phyloP scores from a whole-genome alignment of 371 early-diverging fungal genomes.

The Umbelopsis sp. region DNA sequence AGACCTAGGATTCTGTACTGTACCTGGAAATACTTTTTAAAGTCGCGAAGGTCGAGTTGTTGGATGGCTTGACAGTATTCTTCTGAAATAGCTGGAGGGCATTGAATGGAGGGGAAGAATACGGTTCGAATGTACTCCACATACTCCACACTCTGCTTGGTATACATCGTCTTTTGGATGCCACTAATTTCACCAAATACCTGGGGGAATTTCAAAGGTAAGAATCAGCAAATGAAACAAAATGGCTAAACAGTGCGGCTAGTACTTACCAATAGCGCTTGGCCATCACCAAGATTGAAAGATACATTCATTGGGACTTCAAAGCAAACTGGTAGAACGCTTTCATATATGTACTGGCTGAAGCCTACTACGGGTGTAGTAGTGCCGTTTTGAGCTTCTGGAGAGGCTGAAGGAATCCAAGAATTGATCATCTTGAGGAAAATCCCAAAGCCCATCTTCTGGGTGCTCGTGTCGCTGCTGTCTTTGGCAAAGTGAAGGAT shows the following conservation, averaged over 20 bases:
- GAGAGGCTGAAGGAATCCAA: slow-evolving; percentile 66
- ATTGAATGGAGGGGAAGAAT: slow-evolving; percentile 72
- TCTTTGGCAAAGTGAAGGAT: slow-evolving; percentile 81
- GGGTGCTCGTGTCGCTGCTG: slow-evolving; percentile 68
- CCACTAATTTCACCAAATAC: slow-evolving; percentile 82
- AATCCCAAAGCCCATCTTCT: slow-evolving; percentile 85
- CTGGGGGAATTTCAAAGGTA: slow-evolving; percentile 24
- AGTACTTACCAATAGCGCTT: slow-evolving; percentile 65
- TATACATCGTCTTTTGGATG: slow-evolving; percentile 71
- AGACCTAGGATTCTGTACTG: background rate
- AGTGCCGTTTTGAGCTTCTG: slow-evolving; percentile 2
- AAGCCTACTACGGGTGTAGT: slow-evolving; percentile 58
- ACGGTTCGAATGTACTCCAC: slow-evolving; percentile 66
- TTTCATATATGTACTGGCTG: slow-evolving; percentile 80
- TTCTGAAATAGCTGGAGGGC: slow-evolving; percentile 65
- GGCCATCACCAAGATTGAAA: slow-evolving; percentile 84
- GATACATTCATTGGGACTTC: slow-evolving; percentile 78
- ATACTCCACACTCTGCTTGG: slow-evolving; percentile 67
- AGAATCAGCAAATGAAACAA: slow-evolving; percentile 6
- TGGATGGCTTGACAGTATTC: slow-evolving; percentile 72
- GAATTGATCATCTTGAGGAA: slow-evolving; percentile 77
- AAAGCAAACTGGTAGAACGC: slow-evolving; percentile 78
- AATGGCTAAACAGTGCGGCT: too few relatives aligned
- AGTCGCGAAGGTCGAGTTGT: slow-evolving; percentile 65
- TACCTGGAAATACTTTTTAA: slow-evolving; percentile 79